phyloP scores from a whole-genome alignment of 2,329 filamentous ascomycete genomes.

The Shiraia sp. region DNA sequence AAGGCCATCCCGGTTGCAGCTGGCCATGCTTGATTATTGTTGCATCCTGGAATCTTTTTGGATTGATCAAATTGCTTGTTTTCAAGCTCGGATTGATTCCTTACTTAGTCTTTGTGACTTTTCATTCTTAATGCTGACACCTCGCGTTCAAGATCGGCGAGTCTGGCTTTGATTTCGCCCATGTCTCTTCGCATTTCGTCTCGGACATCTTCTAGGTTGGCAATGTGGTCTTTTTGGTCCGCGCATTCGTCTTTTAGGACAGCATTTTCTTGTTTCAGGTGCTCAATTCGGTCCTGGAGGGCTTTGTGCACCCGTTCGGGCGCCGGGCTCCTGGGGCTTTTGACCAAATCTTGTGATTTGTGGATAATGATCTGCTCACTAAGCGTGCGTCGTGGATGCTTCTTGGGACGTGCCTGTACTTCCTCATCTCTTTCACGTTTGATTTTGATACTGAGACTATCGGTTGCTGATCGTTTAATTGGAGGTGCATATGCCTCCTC shows the following conservation, averaged over 20 bases:
- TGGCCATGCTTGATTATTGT: too few species aligned
- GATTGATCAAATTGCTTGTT: too few species aligned
- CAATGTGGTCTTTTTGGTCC: slow-evolving; percentile 8
- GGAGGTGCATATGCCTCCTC: slow-evolving; percentile 11
- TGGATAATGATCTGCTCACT: slow-evolving; percentile 23
- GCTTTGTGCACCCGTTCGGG: slow-evolving; percentile 23
- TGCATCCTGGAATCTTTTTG: neutral
- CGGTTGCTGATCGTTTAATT: slow-evolving; percentile 24
- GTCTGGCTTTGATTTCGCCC: slow-evolving; percentile 1
- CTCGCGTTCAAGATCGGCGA: slow-evolving; percentile 1
- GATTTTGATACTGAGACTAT: slow-evolving; percentile 19
- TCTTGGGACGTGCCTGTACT: slow-evolving; percentile 17
- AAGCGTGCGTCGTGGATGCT: slow-evolving; percentile 21
- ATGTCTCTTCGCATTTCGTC: slow-evolving; percentile 12
- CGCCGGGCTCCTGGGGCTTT: slow-evolving; percentile 20
- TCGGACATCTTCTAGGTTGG: slow-evolving; percentile 9
- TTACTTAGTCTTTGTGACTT: too few species aligned
- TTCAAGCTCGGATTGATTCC: too few species aligned
- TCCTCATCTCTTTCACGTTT: slow-evolving; percentile 33
- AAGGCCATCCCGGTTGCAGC: too few species aligned
- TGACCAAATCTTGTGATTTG: slow-evolving; percentile 15
- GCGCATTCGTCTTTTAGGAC: slow-evolving; percentile 11
- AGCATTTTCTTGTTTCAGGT: slow-evolving; percentile 22
- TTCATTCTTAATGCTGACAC: neutral
- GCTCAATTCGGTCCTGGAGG: slow-evolving; percentile 20